Conservation (phyloP, 2,329 filamentous ascomycete species). For the Xylaria sp. region DNA sequence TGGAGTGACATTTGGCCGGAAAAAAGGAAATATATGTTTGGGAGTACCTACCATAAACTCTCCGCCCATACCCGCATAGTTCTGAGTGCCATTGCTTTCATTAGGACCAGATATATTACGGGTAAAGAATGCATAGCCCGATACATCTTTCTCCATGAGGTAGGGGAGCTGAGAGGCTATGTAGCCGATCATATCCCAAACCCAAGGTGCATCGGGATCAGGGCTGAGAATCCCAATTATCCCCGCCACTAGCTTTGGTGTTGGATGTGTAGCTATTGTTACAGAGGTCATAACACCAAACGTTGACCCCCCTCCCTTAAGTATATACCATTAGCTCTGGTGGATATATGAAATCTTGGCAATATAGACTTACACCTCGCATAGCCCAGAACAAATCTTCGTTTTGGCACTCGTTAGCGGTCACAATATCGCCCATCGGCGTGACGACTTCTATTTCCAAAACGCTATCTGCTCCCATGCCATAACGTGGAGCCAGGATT, state of each 20-base stretch:
- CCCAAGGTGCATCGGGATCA: constrained; percentile 50
- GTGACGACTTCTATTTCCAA: constrained; percentile 69
- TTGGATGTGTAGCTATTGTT: constrained; percentile 64
- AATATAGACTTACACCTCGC: constrained; percentile 59
- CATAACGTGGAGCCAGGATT: constrained; percentile 62
- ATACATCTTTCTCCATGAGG: constrained; percentile 63
- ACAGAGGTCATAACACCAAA: constrained; percentile 70
- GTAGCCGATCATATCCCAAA: constrained; percentile 60
- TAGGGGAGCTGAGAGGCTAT: constrained; percentile 59
- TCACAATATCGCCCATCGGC: constrained; percentile 61
- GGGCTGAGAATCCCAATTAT: constrained; percentile 48
- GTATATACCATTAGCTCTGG: constrained; percentile 7
- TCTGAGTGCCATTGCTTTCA: constrained; percentile 5
- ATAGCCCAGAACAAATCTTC: constrained; percentile 73
- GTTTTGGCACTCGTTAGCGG: constrained; percentile 64
- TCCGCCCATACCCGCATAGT: constrained; percentile 51
- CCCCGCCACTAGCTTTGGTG: constrained; percentile 44
- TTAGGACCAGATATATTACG: constrained; percentile 44
- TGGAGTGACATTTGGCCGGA: background rate
- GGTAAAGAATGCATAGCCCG: constrained; percentile 59
- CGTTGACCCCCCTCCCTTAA: constrained; percentile 69
- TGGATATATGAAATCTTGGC: background rate
- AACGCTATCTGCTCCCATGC: constrained; percentile 72
- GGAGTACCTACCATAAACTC: constrained; percentile 41
- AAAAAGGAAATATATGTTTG: background rate